These are phyloP conservation scores for Russula foetens DNA, from an alignment of 768 basidiomycete genomes.

Conservation along the genomic window DNA sequence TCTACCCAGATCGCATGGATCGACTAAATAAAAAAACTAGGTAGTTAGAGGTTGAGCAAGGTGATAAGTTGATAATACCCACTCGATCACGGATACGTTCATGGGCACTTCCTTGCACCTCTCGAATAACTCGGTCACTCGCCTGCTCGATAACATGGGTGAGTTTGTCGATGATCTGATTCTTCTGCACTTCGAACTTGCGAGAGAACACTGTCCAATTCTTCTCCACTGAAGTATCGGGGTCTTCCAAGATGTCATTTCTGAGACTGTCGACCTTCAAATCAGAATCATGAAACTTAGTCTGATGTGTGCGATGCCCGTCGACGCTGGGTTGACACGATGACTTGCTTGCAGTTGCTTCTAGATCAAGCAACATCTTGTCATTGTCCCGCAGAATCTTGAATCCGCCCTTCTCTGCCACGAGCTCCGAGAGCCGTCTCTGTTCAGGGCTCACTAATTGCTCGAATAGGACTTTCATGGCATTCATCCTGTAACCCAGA, in stretches of 20 bases:
- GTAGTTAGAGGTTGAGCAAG: not conserved
- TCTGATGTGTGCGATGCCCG: too few relatives aligned
- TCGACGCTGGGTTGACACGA: too few relatives aligned
- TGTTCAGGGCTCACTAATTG: constrained; percentile 16
- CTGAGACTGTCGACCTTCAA: constrained; percentile 3
- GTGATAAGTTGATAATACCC: not conserved
- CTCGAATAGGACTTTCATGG: constrained; percentile 22
- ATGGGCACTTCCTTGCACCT: constrained; percentile 22
- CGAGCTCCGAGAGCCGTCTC: not conserved
- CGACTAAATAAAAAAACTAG: not conserved
- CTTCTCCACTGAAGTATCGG: constrained; percentile 17
- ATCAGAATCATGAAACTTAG: not conserved
- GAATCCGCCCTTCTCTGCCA: constrained; percentile 23
- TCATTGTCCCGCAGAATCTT: constrained; percentile 18
- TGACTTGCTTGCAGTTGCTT: constrained; percentile 5
- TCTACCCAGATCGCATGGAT: constrained; percentile 21
- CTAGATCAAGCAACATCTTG: constrained; percentile 15
- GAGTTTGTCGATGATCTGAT: constrained; percentile 8
- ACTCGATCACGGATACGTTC: constrained; percentile 20
- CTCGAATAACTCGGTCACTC: constrained; percentile 12
- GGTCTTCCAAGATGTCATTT: constrained; percentile 22
- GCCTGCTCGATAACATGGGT: constrained; percentile 17
- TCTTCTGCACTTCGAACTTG: constrained; percentile 20
- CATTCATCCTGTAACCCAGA: constrained; percentile 17
- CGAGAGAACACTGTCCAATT: constrained; percentile 19